Evolutionary conservation across 371 early-diverging fungal genomes (phyloP).

Genomic region (Fennellomyces sp.): DNA sequence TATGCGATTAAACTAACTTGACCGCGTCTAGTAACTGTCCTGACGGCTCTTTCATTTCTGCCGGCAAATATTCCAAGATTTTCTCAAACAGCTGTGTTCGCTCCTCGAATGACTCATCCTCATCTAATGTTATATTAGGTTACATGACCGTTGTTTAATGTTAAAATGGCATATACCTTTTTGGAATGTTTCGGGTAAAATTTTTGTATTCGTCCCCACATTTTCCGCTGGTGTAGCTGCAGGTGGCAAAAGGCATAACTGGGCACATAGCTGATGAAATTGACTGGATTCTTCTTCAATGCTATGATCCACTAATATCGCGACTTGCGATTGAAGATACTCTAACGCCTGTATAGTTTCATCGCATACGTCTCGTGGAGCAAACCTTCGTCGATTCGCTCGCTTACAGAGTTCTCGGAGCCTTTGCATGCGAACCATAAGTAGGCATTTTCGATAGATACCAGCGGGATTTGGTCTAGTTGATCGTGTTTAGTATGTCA

Average conservation of each 20-base stretch:
- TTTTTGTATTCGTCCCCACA: too few relatives aligned
- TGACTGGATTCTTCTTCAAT: constrained; percentile 63
- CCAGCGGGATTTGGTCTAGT: constrained; percentile 63
- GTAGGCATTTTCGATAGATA: constrained; percentile 63
- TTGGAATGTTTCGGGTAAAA: too few relatives aligned
- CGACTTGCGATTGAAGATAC: constrained; percentile 70
- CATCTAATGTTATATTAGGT: background rate
- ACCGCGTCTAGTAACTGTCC: constrained; percentile 76
- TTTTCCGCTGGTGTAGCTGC: background rate
- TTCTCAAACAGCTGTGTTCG: constrained; percentile 73
- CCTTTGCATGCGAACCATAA: constrained; percentile 69
- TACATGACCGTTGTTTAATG: too few relatives aligned
- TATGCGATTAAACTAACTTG: constrained; percentile 21
- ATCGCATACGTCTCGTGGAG: constrained; percentile 14
- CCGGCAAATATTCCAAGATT: constrained; percentile 77
- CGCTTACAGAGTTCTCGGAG: constrained; percentile 66
- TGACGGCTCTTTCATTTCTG: constrained; percentile 80
- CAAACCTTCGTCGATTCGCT: background rate
- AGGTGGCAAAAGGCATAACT: constrained; percentile 46
- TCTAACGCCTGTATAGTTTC: constrained; percentile 60
- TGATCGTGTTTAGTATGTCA: background rate
- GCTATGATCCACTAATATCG: constrained; percentile 68
- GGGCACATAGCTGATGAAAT: constrained; percentile 67
- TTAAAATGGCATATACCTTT: too few relatives aligned
- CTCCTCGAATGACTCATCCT: constrained; percentile 31